Base-by-base conservation (phyloP, 2,329 filamentous ascomycete species). In the Rhexocercosporidium sp. region DNA sequence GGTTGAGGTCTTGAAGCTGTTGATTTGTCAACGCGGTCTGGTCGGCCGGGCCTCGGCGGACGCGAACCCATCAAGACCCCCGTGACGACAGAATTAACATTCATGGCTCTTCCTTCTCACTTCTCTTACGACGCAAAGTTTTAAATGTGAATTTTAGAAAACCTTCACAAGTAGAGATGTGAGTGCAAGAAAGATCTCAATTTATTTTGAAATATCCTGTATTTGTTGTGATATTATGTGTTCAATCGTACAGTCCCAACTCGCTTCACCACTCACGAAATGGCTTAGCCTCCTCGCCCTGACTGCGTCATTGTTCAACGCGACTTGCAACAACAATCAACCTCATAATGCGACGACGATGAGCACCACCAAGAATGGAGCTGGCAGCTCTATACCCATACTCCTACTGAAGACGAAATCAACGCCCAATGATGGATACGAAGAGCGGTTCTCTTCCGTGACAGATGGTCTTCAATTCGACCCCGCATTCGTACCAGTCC, bases 371-470 rank as follows among this genome's bases (percentile, higher is more conserved):
- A 31, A 34, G 4, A 41, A 16, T 70, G 31, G 69, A 64, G 46
- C 70, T 44, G 56, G 71, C 61, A 62, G 27, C 47, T 41, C 71
- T n/a, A 78, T 81, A 11, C 90, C 91, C 1, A 79, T 96, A 25
- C 81, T 95, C 25, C 83, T 96, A 0, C 85, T 96, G 64, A 96
- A 96, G 79, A 95, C 92, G 2, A 90, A 86, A 74, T 95, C 92
- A 0, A 83, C 81, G 0, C 92, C 92, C 0, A 83, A 81, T 53
- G 92, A 96, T 77, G 85, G 86, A 9, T 96, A 96, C 76, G 84
- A 92, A 71, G 88, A 92, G 57, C 82, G 89, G 53, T 91, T 94
- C 75, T 81, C 82, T 49, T 76, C 76, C 44, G 75, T 81, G 57
- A 77, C 81, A 34, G 70, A 79, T 51, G 81, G 79, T 62, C 75